Percentiles rank a stretch among this genome's conserved stretches.
These are phyloP conservation scores for Colletotrichum sp. DNA, from an alignment of 2,329 filamentous ascomycete species.

Conservation along the genomic window DNA sequence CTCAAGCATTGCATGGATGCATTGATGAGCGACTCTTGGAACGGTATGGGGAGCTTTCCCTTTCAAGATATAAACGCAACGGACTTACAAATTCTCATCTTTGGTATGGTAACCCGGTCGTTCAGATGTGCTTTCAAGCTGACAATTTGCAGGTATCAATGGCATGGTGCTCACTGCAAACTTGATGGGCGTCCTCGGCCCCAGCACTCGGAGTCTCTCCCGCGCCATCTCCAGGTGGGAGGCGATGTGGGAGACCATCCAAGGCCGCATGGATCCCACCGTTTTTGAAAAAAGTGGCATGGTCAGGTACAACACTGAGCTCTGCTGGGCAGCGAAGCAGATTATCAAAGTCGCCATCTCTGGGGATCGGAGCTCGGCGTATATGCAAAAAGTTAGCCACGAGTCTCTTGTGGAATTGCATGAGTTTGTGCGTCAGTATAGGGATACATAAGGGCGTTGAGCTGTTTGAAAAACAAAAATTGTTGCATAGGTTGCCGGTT, in stretches of 20 bases:
- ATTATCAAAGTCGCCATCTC: constrained; percentile 7
- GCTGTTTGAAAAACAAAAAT: background rate
- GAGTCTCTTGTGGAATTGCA: constrained; percentile 11
- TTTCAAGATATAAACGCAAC: constrained; percentile 9
- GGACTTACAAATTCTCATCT: constrained; percentile 9
- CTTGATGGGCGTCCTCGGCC: constrained; percentile 17
- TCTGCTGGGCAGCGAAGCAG: constrained; percentile 10
- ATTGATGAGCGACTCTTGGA: constrained; percentile 23
- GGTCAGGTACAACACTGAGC: constrained; percentile 15
- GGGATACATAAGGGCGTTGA: background rate
- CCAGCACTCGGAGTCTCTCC: constrained; percentile 4
- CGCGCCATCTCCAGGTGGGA: constrained; percentile 25
- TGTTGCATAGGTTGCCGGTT: background rate
- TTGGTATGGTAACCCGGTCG: background rate
- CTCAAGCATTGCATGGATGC: constrained; percentile 21
- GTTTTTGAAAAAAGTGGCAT: background rate
- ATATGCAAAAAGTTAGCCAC: constrained; percentile 15
- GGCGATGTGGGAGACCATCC: constrained; percentile 19
- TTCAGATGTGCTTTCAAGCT: background rate
- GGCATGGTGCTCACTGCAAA: constrained; percentile 14
- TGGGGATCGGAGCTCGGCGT: constrained; percentile 12
- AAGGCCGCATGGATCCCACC: background rate
- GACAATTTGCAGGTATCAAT: constrained; percentile 6
- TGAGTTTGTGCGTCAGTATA: constrained; percentile 11
- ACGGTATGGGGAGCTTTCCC: constrained; percentile 4